These are phyloP conservation scores for Trichophyton simii DNA, from an alignment of 2,329 filamentous ascomycete genomes.

Conservation along the genomic window DNA sequence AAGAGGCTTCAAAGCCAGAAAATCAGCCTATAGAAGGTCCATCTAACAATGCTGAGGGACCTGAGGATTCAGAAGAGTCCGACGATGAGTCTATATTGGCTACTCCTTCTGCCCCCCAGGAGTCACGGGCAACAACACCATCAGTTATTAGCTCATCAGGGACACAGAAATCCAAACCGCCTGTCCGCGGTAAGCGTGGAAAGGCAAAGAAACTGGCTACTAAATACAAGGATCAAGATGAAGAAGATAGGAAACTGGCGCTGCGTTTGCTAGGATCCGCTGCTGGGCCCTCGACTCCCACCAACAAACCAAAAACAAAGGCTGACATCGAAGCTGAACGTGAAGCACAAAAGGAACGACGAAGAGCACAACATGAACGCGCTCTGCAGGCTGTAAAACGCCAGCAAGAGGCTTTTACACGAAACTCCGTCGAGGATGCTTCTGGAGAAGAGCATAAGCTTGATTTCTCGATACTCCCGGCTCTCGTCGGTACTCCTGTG, in stretches of 20 bases:
- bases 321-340: conserved; percentile 62
- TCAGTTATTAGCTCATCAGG: conserved; percentile 7
- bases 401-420: conserved; percentile 61
- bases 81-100: conserved; percentile 11
- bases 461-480: conserved; percentile 47
- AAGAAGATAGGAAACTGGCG: conserved; percentile 75
- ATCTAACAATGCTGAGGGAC: not conserved
- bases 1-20: not conserved
- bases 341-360: conserved; percentile 58
- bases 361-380: conserved; percentile 65
- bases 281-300: conserved; percentile 34
- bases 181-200: conserved; percentile 57
- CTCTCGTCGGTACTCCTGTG: conserved; percentile 61
- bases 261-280: conserved; percentile 75
- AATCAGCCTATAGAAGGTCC: no score
- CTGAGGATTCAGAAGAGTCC: not conserved
- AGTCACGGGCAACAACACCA: conserved; percentile 14
- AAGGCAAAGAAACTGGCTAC: conserved; percentile 78
- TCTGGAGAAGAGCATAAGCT: conserved; percentile 42
- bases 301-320: conserved; percentile 48
- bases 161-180: conserved; percentile 13
- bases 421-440: conserved; percentile 33
- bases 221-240: conserved; percentile 90
- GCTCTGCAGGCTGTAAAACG: conserved; percentile 51
- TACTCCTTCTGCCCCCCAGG: conserved; percentile 1